Base-by-base conservation (phyloP, 2,329 filamentous ascomycete species). In the Camillea tinctor region DNA sequence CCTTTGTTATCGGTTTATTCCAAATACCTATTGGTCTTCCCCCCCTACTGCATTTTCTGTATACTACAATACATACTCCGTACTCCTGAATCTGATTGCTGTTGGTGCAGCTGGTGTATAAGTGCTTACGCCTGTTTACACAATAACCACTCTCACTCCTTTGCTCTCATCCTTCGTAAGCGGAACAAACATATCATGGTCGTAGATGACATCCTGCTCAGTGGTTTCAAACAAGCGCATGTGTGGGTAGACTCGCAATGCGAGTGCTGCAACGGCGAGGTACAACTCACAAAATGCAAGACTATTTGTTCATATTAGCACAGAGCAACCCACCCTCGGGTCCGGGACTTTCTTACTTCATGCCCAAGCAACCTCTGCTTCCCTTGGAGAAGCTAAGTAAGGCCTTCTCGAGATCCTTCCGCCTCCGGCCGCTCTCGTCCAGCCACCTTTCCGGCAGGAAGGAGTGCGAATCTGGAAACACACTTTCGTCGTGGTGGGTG, bases 281-380 rank as follows among this genome's bases (percentile, higher is more conserved):
- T 75, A 64, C 15, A 74, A 58, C 58, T 74, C 72, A 56, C 72
- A 74, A 17, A 67, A 58, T 3, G 69, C 72, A 48, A 75, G 68
- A 23, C 69, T 68, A 51, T n/a, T 26, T 19, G 54, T n/a, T 22
- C 56, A 50, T 53, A 20, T 44, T 44, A 20, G 6, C 11, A 17
- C 2, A 4, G 15, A 26, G 52, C 7, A 4, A 44, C 21, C 22
- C 20, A n/a, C 20, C 4, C 23, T 40, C 50, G 24, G 48, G 17
- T 6, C 21, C 24, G 20, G 50, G 48, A 66, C 68, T 65, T 48
- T 71, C 69, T 65, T 50, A 71, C 69, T 70, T 68, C 60, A 68
- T 68, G 0, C 68, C 69, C 9, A 67, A 9, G 24, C 68, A 71
- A 13, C 26, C 52, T n/a, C 69, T 60, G 22, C 62, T 69, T 8